Evolutionary conservation across 768 basidiomycete genomes (phyloP), one percentile per base, ranked within the genome.

Genomic region (Xerocomellus chrysenteron): DNA sequence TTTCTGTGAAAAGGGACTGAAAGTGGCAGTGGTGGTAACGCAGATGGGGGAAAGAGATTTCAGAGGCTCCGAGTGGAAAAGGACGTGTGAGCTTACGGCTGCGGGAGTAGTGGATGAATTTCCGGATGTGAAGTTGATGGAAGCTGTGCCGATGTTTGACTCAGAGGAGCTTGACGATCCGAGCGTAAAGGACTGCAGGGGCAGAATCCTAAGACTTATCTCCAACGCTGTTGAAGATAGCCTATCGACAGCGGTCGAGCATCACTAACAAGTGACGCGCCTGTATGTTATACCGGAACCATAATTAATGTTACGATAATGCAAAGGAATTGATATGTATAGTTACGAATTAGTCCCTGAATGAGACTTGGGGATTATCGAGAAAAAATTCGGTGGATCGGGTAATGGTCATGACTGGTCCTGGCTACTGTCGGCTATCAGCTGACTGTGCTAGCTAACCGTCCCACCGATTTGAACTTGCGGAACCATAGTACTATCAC

Each of bases 191-290:
- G 66, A 58, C 13, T 69, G 66, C 57, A 69, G 45, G 41, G 24
- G 11, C 24, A 69, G 57, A 37, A 59, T 68, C 26, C 24, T 68
- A n/a, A 21, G 14, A 24, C 66, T 68, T 11, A 67, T 68, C 48
- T 61, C 63, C 32, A 51, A 42, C 5, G 54, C 44, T 51, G 56
- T 58, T 12, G n/a, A 19, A 30, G 36, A 24, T n/a, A 43, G n/a
- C 37, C 32, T 19, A 14, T 21, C 11, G 19, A 16, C 30, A 24
- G 8, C n/a, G 16, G 12, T 37, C 21, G 19, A 32, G 32, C 39
- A 37, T 54, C 37, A 40, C 30, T 6, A 30, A 11, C n/a, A 35
- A 16, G 36, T 39, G 19, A 52, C 35, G 17, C 30, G 13, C 30
- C 55, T 59, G 32, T 56, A 39, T 46, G 48, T 44, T 51, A 48